Percentiles rank a stretch among this genome's conserved stretches.
phyloP scores from a whole-genome alignment of 176 grass and related monocot species.

The Melocanna baccifera region DNA sequence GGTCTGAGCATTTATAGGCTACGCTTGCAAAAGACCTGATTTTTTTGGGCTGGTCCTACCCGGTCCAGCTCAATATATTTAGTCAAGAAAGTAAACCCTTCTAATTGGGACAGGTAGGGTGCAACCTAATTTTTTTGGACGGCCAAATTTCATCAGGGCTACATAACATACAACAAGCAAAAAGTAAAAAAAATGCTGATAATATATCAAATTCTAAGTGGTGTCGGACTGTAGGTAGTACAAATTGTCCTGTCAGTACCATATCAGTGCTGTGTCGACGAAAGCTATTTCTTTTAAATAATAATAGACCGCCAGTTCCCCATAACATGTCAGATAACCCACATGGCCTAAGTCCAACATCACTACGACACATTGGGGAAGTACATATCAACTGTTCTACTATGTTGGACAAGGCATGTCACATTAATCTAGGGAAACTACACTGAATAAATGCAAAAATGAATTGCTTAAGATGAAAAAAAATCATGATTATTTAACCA shows the following conservation, averaged over 20 bases:
- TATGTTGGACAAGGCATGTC: neutral
- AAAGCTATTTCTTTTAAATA: neutral
- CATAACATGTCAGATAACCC: neutral
- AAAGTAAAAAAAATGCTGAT: neutral
- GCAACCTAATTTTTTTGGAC: neutral
- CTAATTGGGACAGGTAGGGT: neutral
- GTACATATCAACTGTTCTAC: neutral
- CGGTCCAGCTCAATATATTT: too few relatives aligned
- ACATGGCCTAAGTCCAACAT: neutral
- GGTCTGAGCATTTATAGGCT: too few relatives aligned
- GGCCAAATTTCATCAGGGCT: neutral
- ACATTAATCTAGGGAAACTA: neutral
- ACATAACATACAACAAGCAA: too few relatives aligned
- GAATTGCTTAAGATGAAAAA: neutral
- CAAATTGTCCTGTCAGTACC: neutral
- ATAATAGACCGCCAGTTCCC: neutral
- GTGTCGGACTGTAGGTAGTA: neutral
- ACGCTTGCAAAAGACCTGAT: too few relatives aligned
- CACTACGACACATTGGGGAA: neutral
- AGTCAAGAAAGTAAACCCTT: too few relatives aligned
- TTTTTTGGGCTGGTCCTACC: too few relatives aligned
- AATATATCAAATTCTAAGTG: neutral
- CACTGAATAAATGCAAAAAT: neutral
- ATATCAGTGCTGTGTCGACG: neutral
- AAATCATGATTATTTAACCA: constrained; percentile 21